phyloP scores from a whole-genome alignment of 192 early-diverging fungal species.

The Coemansia sp. region DNA sequence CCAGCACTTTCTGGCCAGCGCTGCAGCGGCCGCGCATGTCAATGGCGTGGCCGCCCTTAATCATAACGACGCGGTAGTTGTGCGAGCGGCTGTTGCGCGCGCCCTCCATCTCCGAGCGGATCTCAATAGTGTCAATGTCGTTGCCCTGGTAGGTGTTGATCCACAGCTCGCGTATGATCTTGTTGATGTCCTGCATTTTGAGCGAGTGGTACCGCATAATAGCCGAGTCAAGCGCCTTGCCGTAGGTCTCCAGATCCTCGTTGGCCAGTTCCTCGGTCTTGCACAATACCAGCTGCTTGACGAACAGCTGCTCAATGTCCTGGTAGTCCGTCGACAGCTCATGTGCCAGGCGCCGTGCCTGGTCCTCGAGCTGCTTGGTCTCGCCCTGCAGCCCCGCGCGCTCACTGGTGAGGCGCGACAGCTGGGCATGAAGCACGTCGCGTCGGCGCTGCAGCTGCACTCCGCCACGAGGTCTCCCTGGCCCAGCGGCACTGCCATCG shows the following conservation, averaged over 20 bases:
- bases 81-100: constrained; percentile 69
- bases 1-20: constrained; percentile 96
- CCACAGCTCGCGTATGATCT: constrained; percentile 96
- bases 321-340: constrained; percentile 76
- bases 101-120: constrained; percentile 82
- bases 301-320: constrained; percentile 70
- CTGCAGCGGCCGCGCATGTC: constrained; percentile 96
- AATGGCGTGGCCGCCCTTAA: constrained; percentile 75
- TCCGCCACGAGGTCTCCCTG: constrained; percentile 22
- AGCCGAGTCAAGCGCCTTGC: constrained; percentile 76
- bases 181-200: constrained; percentile 98
- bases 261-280: constrained; percentile 78
- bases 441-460: constrained; percentile 38
- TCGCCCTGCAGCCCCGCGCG: constrained; percentile 67
- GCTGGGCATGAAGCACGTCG: constrained; percentile 29
- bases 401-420: constrained; percentile 43
- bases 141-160: constrained; percentile 91
- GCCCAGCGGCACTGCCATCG: background rate
- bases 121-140: constrained; percentile 97
- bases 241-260: constrained; percentile 80
- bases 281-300: constrained; percentile 64
- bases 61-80: constrained; percentile 94
- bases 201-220: constrained; percentile 89
- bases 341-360: constrained; percentile 55
- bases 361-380: constrained; percentile 78